Base-by-base conservation (phyloP, 768 basidiomycete species). In the Collybia mongolica region DNA sequence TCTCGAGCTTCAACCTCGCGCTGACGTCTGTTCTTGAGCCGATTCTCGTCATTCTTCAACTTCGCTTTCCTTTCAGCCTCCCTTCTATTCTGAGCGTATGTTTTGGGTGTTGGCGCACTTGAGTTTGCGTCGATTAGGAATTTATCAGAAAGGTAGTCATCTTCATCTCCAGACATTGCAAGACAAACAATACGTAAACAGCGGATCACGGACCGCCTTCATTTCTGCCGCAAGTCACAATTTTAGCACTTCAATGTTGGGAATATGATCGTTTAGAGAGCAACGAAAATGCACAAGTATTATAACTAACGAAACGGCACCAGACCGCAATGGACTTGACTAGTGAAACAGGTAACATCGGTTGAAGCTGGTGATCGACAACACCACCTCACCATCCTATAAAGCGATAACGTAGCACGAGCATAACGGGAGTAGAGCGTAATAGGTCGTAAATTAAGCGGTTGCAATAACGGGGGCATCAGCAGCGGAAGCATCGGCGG, bases 101-200 rank as follows among this genome's bases (percentile, higher is more conserved):
- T 88, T 55, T 79, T 81, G 7, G 82, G 71, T 44, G 70, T 61
- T 2, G 67, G 48, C 1, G 71, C 58, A 5, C 74, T 57, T 6
- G 73, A 26, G 17, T 62, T 50, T n/a, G 71, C 44, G 0, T 75
- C 73, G 41, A 73, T 56, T 3, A 93, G 76, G 67, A 93, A 93
- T 62, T 90, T 93, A 74, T 92, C 89, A 26, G 90, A 92, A 44
- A 94, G 79, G 62, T 93, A 94, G 71, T 93, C 88, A 57, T 89
- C 90, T 60, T 93, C 90, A 52, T 80, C 82, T 54, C 81, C 81
- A 45, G 84, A 82, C 87, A 88, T 90, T 46, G 36, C 43, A 48
- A 44, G 36, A 42, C 55, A 55, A 59, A 58, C 41, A 59, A 54
- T 52, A 55, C 50, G 52, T 55, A 54, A 57, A 56, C 51, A 61